Percentiles rank a stretch among this genome's conserved stretches.
phyloP scores from a whole-genome alignment of 1,284 basidiomycete species.

The Clitocybe nebularis region DNA sequence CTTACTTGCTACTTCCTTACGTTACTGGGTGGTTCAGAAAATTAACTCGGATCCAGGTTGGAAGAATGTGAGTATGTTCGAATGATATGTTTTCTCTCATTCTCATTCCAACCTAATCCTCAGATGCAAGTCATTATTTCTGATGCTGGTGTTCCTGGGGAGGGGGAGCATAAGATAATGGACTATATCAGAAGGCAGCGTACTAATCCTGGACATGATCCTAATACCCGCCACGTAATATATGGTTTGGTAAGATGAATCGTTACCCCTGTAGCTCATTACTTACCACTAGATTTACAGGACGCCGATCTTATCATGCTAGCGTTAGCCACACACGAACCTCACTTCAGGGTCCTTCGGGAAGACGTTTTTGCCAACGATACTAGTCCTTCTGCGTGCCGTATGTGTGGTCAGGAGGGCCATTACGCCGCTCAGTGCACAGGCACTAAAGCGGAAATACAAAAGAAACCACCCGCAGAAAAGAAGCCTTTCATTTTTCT shows the following conservation, averaged over 20 bases:
- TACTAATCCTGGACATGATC: conserved; percentile 83
- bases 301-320: conserved; percentile 99
- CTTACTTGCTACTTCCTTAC: conserved; percentile 80
- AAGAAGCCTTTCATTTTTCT: conserved; percentile 99
- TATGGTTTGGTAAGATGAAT: conserved; percentile 85
- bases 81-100: background rate
- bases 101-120: conserved; percentile 11
- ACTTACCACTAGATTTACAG: conserved; percentile 34
- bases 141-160: conserved; percentile 95
- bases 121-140: conserved; percentile 95
- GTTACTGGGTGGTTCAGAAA: conserved; percentile 97
- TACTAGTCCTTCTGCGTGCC: conserved; percentile 73
- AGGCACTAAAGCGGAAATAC: conserved; percentile 62
- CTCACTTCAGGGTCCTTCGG: conserved; percentile 93
- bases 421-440: conserved; percentile 95
- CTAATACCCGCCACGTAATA: conserved; percentile 96
- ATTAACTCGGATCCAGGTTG: conserved; percentile 95
- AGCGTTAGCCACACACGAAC: conserved; percentile 96
- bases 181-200: conserved; percentile 95
- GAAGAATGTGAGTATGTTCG: conserved; percentile 66
- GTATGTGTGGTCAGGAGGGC: conserved; percentile 90
- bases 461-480: conserved; percentile 63
- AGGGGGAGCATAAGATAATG: conserved; percentile 99
- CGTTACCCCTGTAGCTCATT: conserved; percentile 1
- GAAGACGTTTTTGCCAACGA: conserved; percentile 96